Evolutionary conservation across 2,329 filamentous ascomycete genomes (phyloP).

Genomic region (Penicillium sp.): DNA sequence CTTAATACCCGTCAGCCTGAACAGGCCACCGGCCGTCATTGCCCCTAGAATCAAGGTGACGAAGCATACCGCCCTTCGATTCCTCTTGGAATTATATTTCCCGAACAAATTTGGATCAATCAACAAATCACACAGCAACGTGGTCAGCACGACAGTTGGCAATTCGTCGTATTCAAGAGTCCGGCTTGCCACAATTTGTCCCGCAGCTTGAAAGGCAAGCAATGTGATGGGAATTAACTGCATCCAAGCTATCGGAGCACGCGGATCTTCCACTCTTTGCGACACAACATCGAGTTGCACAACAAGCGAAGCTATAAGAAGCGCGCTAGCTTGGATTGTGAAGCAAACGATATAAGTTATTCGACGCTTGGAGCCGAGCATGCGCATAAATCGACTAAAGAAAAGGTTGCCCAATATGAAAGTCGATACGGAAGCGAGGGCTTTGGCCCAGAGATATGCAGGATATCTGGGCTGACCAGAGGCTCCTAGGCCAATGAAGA

Average conservation of each 20-base stretch:
- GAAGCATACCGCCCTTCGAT: constrained; percentile 33
- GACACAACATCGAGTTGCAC: constrained; percentile 32
- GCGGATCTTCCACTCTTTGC: constrained; percentile 25
- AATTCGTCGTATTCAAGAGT: constrained; percentile 37
- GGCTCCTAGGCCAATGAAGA: constrained; percentile 42
- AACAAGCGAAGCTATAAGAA: constrained; percentile 33
- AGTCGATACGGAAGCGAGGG: constrained; percentile 35
- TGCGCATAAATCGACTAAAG: constrained; percentile 34
- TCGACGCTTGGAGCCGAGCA: constrained; percentile 31
- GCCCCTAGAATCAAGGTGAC: constrained; percentile 38
- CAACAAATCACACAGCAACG: constrained; percentile 37
- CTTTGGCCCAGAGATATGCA: constrained; percentile 40
- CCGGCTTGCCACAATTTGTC: constrained; percentile 37
- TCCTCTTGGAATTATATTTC: constrained; percentile 27
- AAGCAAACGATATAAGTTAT: constrained; percentile 39
- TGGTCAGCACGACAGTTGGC: constrained; percentile 41
- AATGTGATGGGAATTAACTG: constrained; percentile 36
- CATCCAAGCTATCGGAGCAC: constrained; percentile 32
- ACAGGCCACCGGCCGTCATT: constrained; percentile 38
- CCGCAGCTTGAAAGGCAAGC: constrained; percentile 39
- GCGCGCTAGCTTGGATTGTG: constrained; percentile 31
- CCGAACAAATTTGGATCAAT: constrained; percentile 29
- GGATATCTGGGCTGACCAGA: constrained; percentile 39
- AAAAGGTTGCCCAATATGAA: constrained; percentile 39
- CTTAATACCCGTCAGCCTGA: constrained; percentile 32